Evolutionary conservation across 2,329 filamentous ascomycete genomes (phyloP).

Genomic region (Talaromyces sp.): DNA sequence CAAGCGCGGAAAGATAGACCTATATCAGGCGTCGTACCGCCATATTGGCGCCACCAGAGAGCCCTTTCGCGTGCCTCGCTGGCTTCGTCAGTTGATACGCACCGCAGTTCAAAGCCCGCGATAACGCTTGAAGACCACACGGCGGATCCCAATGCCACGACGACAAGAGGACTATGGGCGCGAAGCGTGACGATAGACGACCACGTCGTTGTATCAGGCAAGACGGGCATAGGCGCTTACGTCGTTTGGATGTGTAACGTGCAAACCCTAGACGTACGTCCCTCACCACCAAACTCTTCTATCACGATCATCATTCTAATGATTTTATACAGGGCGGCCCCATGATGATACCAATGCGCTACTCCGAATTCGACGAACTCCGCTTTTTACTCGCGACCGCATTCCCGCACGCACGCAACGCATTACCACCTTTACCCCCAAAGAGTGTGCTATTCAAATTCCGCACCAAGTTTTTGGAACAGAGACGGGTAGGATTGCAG

Average conservation of each 20-base stretch:
- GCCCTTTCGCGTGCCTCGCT: conserved; percentile 43
- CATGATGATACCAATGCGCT: conserved; percentile 64
- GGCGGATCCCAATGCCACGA: conserved; percentile 55
- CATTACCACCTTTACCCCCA: conserved; percentile 85
- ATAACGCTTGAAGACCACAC: conserved; percentile 67
- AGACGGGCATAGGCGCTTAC: conserved; percentile 73
- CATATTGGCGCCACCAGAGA: conserved; percentile 48
- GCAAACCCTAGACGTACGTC: conserved; percentile 74
- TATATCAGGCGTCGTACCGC: conserved; percentile 40
- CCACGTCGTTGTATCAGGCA: conserved; percentile 61
- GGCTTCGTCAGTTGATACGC: conserved; percentile 35
- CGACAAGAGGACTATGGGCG: conserved; percentile 61
- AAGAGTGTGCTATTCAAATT: conserved; percentile 86
- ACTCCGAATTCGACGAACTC: conserved; percentile 90
- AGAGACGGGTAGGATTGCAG: conserved; percentile 74
- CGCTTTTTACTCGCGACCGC: conserved; percentile 70
- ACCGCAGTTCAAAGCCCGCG: conserved; percentile 30
- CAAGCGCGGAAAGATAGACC: conserved; percentile 25
- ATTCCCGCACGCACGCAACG: conserved; percentile 79
- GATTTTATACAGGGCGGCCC: conserved; percentile 51
- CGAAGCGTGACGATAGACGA: conserved; percentile 61
- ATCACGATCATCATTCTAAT: conserved; percentile 21
- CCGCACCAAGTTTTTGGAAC: conserved; percentile 79
- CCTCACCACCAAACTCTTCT: not conserved
- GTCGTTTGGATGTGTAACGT: conserved; percentile 92